A percentile compares a stretch with the other conserved stretches of the same genome.
Evolutionary conservation across 2,329 filamentous ascomycete species (phyloP).

Genomic region (Pseudogymnoascus sp.): DNA sequence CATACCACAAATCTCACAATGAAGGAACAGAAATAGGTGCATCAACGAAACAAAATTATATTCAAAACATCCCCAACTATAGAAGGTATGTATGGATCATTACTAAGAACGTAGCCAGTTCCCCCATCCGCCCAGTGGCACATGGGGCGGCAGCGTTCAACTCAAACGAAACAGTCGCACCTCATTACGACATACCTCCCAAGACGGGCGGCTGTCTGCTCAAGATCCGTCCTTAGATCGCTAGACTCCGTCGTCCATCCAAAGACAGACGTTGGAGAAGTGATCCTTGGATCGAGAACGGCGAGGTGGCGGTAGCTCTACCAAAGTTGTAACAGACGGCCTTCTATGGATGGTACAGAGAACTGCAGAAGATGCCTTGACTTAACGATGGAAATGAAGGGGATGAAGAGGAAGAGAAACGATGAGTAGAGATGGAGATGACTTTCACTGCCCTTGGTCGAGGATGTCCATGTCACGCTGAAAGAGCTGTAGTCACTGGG

Average conservation of each 20-base stretch:
- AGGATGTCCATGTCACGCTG: background rate
- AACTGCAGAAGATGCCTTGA: constrained; percentile 70
- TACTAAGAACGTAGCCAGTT: constrained; percentile 94
- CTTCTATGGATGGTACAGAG: constrained; percentile 61
- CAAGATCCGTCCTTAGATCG: constrained; percentile 40
- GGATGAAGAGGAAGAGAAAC: constrained; percentile 16
- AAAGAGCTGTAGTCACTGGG: background rate
- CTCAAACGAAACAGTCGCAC: constrained; percentile 84
- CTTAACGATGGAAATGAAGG: constrained; percentile 60
- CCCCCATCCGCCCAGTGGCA: background rate
- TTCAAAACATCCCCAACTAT: background rate
- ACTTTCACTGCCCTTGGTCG: background rate
- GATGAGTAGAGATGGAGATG: constrained; percentile 9
- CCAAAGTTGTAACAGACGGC: constrained; percentile 98
- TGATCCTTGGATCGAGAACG: constrained; percentile 42
- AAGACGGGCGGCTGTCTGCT: constrained; percentile 81
- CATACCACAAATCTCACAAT: background rate
- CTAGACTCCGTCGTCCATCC: background rate
- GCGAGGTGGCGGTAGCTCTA: constrained; percentile 75
- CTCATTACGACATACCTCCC: constrained; percentile 64
- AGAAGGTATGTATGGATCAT: constrained; percentile 74
- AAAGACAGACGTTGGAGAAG: constrained; percentile 14
- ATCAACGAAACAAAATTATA: background rate
- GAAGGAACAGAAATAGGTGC: background rate
- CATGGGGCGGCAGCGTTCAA: constrained; percentile 72